Percentiles rank a stretch among this genome's conserved stretches.
Conservation (phyloP, 2,329 filamentous ascomycete genomes). For the Aureobasidium lini region DNA sequence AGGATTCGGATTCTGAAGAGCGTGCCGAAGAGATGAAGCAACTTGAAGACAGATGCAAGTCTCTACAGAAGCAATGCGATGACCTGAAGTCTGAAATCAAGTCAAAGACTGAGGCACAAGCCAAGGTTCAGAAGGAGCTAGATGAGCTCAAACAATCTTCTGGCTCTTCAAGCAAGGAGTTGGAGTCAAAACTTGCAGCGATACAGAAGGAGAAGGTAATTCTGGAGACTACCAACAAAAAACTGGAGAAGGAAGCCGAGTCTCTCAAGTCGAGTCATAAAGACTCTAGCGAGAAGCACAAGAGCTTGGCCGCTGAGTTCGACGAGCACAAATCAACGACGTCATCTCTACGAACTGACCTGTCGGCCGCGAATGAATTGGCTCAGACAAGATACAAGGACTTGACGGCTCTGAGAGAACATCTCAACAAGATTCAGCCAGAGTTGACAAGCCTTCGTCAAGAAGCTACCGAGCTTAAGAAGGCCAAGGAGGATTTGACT, state of each 20-base stretch:
- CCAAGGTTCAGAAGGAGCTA: conserved; percentile 15
- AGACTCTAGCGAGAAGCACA: conserved; percentile 44
- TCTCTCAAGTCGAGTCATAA: conserved; percentile 44
- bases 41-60: conserved; percentile 19
- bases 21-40: conserved; percentile 23
- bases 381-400: conserved; percentile 86
- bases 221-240: conserved; percentile 56
- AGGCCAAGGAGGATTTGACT: conserved; percentile 65
- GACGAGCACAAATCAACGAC: conserved; percentile 65
- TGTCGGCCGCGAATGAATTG: conserved; percentile 77
- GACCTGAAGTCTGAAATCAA: conserved; percentile 32
- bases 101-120: conserved; percentile 14
- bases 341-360: conserved; percentile 66
- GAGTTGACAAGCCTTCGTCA: conserved; percentile 73
- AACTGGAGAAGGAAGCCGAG: conserved; percentile 64
- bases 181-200: conserved; percentile 40
- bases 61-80: conserved; percentile 59
- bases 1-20: conserved; percentile 23
- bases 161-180: conserved; percentile 46
- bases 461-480: conserved; percentile 68
- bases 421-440: conserved; percentile 76
- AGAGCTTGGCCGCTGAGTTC: conserved; percentile 56
- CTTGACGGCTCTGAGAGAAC: conserved; percentile 67
- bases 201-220: conserved; percentile 54
- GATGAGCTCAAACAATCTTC: conserved; percentile 14